Evolutionary conservation across 2,329 filamentous ascomycete genomes (phyloP), one percentile per base, ranked within the genome.

Genomic region (Talaromyces sp.): DNA sequence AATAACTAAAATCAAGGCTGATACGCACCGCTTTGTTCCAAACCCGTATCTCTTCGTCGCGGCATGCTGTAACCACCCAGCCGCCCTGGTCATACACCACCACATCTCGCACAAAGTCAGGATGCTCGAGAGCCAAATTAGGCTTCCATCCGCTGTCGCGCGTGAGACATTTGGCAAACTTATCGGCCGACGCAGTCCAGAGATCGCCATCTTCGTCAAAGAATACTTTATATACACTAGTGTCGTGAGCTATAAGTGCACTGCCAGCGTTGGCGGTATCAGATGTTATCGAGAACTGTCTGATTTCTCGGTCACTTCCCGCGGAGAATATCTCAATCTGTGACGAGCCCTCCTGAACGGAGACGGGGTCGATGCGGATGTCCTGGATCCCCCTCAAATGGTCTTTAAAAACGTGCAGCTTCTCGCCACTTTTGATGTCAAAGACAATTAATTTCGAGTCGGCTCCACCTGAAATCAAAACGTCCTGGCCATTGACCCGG

Each of bases 131-230:
- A 1, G 79, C 83, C 60, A 93, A 89, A 63, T 94, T 91, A 3
- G 85, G 77, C 53, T 83, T 84, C 82, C 92, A 97, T 18, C 82
- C 82, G 53, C 84, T 85, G 28, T 82, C 79, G 58, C 92, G 83
- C 1, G 88, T 83, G 8, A 97, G 82, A 68, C 91, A 93, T 74
- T 94, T 95, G 1, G 87, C 87, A 0, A 89, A 92, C 68, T 92
- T 95, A 74, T 99, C 95, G 4, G 92, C 92, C 63, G 92, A 96
- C 5, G 93, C 90, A 7, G 94, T 97, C 92, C 92, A 98, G 14
- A 97, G 78, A 68, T 97, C 91, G 34, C 84, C 87, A 54, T 87
- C 85, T 4, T 76, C 75, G 65, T 92, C 89, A 68, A 96, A 96
- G 23, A 85, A 79, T 14, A 98, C 78, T 66, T 85, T 87, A 76